phyloP scores from a whole-genome alignment of 1,139 yeast genomes.

The Debaryomyces coudertii region DNA sequence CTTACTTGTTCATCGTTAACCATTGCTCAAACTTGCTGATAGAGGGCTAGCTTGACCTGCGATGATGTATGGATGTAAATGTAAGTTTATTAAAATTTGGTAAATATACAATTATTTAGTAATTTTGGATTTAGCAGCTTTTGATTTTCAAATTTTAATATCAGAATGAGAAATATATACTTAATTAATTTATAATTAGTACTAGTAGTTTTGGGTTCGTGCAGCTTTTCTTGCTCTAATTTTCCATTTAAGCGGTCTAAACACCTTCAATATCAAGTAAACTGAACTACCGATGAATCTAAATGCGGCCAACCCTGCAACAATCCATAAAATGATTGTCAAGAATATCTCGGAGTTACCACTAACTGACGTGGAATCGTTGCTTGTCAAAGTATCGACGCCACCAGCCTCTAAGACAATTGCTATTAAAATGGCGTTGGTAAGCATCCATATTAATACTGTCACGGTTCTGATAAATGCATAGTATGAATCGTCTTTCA shows the following conservation, averaged over 20 bases:
- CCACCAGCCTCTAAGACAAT: constrained; percentile 50
- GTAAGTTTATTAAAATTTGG: not conserved
- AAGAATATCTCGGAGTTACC: constrained; percentile 46
- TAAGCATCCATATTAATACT: constrained; percentile 50
- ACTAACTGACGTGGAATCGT: constrained; percentile 27
- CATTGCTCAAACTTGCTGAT: too few species aligned
- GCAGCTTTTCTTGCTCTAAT: constrained; percentile 21
- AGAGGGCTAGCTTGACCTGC: too few species aligned
- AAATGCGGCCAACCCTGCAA: constrained; percentile 50
- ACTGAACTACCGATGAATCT: constrained; percentile 46
- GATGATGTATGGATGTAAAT: not conserved
- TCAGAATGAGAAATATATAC: not conserved
- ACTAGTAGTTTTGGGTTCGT: not conserved
- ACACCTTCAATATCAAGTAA: constrained; percentile 37
- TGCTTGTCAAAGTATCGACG: constrained; percentile 30
- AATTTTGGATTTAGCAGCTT: not conserved
- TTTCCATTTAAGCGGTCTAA: constrained; percentile 50
- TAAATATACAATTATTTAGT: not conserved
- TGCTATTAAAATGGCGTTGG: constrained; percentile 46
- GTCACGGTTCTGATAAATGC: constrained; percentile 50
- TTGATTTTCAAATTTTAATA: not conserved
- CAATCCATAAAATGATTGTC: constrained; percentile 52
- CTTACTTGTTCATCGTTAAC: too few species aligned
- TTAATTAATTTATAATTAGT: not conserved
- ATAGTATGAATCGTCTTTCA: constrained; percentile 45